Conservation (phyloP, 176 grass and related monocot genomes). For the Rhynchospora tenuis region DNA sequence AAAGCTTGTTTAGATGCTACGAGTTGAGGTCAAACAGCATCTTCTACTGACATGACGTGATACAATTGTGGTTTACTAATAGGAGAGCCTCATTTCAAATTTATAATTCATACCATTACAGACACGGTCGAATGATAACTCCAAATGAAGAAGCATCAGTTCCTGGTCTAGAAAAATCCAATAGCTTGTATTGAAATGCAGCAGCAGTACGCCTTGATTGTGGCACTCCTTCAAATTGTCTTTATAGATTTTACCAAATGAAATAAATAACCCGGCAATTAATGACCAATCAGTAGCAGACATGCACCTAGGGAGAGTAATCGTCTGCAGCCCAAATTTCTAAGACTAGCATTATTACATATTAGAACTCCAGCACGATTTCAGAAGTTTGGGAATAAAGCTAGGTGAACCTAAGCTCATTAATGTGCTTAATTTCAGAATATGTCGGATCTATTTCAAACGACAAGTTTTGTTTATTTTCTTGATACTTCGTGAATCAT, state of each 20-base stretch:
- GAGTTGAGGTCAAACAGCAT: neutral
- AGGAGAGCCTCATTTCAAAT: neutral
- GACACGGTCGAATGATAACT: neutral
- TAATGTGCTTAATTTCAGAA: too few species aligned
- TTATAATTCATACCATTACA: neutral
- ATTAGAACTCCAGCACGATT: neutral
- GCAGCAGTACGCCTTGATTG: neutral
- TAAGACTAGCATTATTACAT: neutral
- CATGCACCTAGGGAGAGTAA: slow-evolving; percentile 14
- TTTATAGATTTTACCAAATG: neutral
- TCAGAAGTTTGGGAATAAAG: too few species aligned
- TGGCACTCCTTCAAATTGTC: slow-evolving; percentile 2
- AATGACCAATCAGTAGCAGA: slow-evolving; percentile 19
- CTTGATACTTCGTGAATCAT: too few species aligned
- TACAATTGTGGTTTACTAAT: too few species aligned
- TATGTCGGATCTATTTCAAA: too few species aligned
- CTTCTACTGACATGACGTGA: neutral
- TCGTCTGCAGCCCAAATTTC: neutral
- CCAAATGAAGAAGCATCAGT: neutral
- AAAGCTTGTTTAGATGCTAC: neutral
- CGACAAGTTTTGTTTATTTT: too few species aligned
- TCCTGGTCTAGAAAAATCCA: neutral
- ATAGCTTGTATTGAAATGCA: slow-evolving; percentile 3
- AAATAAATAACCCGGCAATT: neutral
- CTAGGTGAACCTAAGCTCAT: too few species aligned